Evolutionary conservation across 2,329 filamentous ascomycete species (phyloP), one percentile per base, ranked within the genome.

Genomic region (Calonectria naviculata): DNA sequence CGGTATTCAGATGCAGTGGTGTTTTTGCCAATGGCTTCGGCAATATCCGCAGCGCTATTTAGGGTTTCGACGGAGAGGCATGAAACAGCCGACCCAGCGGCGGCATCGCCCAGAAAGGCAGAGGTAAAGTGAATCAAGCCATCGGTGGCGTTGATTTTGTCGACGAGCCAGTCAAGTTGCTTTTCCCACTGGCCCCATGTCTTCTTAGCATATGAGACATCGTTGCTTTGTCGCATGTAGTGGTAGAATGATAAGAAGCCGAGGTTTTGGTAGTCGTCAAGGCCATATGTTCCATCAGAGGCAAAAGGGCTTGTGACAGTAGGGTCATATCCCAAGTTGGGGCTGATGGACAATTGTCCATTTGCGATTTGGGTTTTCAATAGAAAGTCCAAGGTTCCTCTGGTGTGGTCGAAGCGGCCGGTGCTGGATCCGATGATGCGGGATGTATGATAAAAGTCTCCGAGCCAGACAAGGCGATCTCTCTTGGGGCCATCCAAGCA

Each of bases 401-500:
- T 24, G 12, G 44, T 44, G 2, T 52, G 56, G 17, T 68, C 65
- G 9, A 52, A 54, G 3, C 56, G 44, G 12, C 65, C 65, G 7
- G 46, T 68, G 24, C 56, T 68, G 5, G 58, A 58, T 8, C 46
- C 58, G 6, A 68, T 68, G 28, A 68, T 68, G 5, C 65, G 56
- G 8, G 65, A 24, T 4, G 65, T 68, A 44, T 68, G 65, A 15
- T 62, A 62, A 10, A 68, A 68, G 15, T 68, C 56, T 10, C 65
- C 65, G 13, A 68, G 34, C 65, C 44, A 68, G 13, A 68, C 56
- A 2, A 62, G 34, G 6, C 65, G 54, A 42, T 68, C 65, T 26
- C 65, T 49, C 56, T 68, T 68, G n/a, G 65, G 56, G 17, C 65
- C 65, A 54, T 68, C 65, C 13, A 68, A 56, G 24, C 65, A 68